Evolutionary conservation across 1,139 yeast genomes (phyloP), one percentile per base, ranked within the genome.

Genomic region (Zygosaccharomyces sapae): DNA sequence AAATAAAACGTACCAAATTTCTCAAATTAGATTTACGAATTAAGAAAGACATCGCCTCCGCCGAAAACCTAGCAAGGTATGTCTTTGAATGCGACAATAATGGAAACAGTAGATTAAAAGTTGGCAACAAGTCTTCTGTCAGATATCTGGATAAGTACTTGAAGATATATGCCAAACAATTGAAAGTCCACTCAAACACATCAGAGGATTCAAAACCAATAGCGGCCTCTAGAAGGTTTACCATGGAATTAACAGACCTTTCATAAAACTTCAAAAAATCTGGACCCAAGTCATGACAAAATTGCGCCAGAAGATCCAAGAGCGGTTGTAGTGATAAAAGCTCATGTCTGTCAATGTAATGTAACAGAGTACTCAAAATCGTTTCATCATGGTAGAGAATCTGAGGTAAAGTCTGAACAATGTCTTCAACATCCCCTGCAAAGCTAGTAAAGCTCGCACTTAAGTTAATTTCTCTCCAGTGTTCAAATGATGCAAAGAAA

Each of bases 251-350:
- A 42, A 92, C 68, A 0, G 88, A 69, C 25, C 68, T 63, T 1
- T 72, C 69, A 59, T 87, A 89, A 59, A 72, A 88, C 2, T 79
- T 77, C 72, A 88, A 76, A 61, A 89, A 92, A 58, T 92, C 98
- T 1, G 92, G 83, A 4, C 97, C 97, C 53, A 92, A 71, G 70
- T 92, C 98, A 58, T 88, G 97, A 40, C 90, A 83, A 58, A 94
- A 85, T 62, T 89, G 95, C 0, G 95, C 78, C 37, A 88, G 66
- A 41, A 89, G 70, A 61, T 92, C 98, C 39, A 89, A 67, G 36
- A 88, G 65, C 4, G 97, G 92, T 64, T 90, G 95, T 43, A 86
- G 69, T 0, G 96, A 82, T 49, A 83, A 71, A 27, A 76, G 74
- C 63, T 90, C 96, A 54, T 80, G 79, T 38, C 69, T 67, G 20